Evolutionary conservation across 2,329 filamentous ascomycete genomes (phyloP).

Genomic region (Stromatinia cepivora): DNA sequence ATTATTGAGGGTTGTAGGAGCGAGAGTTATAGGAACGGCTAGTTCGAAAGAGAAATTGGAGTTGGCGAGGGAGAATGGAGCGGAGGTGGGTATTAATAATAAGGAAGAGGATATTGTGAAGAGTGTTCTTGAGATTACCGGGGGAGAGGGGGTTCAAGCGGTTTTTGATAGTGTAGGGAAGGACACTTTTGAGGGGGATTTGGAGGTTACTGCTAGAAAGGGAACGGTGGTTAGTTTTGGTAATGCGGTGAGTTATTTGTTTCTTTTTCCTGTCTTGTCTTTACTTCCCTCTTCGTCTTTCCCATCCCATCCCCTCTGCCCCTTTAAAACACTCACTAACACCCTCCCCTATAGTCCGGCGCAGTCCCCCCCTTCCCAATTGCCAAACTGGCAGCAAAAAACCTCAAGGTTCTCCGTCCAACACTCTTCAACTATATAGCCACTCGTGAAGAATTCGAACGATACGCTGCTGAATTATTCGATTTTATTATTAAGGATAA

Average conservation of each 20-base stretch:
- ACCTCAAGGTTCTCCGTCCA: slow-evolving; percentile 73
- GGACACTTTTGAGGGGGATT: slow-evolving; percentile 75
- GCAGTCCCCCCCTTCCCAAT: slow-evolving; percentile 66
- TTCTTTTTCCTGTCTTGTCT: background rate
- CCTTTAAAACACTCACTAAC: background rate
- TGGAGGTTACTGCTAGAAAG: slow-evolving; percentile 74
- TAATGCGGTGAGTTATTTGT: slow-evolving; percentile 61
- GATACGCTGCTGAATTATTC: slow-evolving; percentile 72
- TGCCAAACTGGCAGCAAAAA: slow-evolving; percentile 66
- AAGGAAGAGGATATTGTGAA: slow-evolving; percentile 55
- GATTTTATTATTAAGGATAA: slow-evolving; percentile 67
- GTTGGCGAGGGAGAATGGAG: slow-evolving; percentile 69
- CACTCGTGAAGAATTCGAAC: slow-evolving; percentile 68
- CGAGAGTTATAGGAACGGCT: slow-evolving; percentile 77
- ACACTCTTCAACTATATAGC: slow-evolving; percentile 69
- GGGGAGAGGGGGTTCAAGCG: slow-evolving; percentile 69
- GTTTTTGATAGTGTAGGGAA: slow-evolving; percentile 89
- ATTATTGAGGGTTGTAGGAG: slow-evolving; percentile 70
- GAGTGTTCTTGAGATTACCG: slow-evolving; percentile 68
- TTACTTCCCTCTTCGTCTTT: background rate
- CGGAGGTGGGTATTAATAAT: slow-evolving; percentile 72
- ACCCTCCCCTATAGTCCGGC: slow-evolving; percentile 25
- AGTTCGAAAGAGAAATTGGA: slow-evolving; percentile 71
- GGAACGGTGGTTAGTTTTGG: slow-evolving; percentile 78
- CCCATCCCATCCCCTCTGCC: background rate